phyloP scores from a whole-genome alignment of 2,329 filamentous ascomycete genomes.

The Trichoderma sp. region DNA sequence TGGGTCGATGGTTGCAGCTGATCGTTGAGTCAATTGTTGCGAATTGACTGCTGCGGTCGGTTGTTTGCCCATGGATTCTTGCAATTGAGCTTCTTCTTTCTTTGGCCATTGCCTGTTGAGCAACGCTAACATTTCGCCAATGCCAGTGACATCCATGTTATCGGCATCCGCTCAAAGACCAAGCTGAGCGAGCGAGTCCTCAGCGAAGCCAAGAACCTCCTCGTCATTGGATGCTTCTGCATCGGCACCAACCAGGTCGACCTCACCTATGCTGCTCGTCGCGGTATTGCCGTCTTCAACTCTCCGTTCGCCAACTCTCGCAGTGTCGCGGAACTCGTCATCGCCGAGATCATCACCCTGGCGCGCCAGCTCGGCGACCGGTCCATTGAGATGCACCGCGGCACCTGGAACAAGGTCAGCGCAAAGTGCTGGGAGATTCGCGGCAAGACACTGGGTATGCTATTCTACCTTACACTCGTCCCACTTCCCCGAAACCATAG shows the following conservation, averaged over 20 bases:
- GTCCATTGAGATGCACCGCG: constrained; percentile 89
- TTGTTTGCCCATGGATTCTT: too few relatives aligned
- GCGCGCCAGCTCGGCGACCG: constrained; percentile 92
- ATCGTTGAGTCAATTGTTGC: neutral
- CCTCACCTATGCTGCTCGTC: constrained; percentile 76
- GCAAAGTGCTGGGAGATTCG: constrained; percentile 96
- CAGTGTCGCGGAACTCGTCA: constrained; percentile 94
- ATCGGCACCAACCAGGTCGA: constrained; percentile 98
- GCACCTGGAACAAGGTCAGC: constrained; percentile 98
- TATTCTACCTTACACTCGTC: neutral
- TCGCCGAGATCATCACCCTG: constrained; percentile 87
- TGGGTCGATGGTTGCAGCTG: neutral
- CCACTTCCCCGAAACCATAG: neutral
- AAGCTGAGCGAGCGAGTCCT: constrained; percentile 87
- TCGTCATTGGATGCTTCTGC: constrained; percentile 97
- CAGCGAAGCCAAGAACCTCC: constrained; percentile 85
- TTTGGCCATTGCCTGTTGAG: neutral
- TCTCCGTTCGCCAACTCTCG: constrained; percentile 98
- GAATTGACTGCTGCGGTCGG: too few relatives aligned
- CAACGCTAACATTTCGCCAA: neutral
- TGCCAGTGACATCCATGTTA: constrained; percentile 87
- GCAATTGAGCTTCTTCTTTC: too few relatives aligned
- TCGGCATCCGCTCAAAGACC: constrained; percentile 97
- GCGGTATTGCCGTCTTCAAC: constrained; percentile 97
- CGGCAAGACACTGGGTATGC: constrained; percentile 84